Conservation (phyloP, 75 land plant genomes). For the Cryptomeria japonica region DNA sequence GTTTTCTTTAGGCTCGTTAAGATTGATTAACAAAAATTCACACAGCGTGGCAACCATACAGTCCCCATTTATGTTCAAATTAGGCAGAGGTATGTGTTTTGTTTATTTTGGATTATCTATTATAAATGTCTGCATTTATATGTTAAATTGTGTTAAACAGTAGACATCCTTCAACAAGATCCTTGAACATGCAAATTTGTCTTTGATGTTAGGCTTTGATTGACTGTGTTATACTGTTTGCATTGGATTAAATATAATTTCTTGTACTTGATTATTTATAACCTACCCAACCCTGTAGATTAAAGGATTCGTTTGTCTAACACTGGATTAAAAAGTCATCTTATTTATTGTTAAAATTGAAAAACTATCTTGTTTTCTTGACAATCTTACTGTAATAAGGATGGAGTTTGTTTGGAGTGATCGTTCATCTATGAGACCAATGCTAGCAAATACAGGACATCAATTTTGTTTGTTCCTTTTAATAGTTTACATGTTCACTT, state of each 20-base stretch:
- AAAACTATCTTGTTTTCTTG: neutral
- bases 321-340: neutral
- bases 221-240: neutral
- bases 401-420: neutral
- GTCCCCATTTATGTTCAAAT: neutral
- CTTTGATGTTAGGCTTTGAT: neutral
- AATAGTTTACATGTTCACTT: too few relatives aligned
- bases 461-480: too few relatives aligned
- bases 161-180: neutral
- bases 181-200: too few relatives aligned
- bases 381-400: neutral
- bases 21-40: neutral
- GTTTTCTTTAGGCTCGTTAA: neutral
- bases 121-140: neutral
- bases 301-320: neutral
- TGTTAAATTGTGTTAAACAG: neutral
- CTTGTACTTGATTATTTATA: neutral
- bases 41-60: neutral
- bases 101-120: neutral
- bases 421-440: too few relatives aligned
- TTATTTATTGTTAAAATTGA: neutral
- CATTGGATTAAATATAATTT: neutral
- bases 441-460: too few relatives aligned
- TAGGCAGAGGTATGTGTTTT: neutral
- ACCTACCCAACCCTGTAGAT: neutral